Evolutionary conservation across 768 basidiomycete species (phyloP).

Genomic region (Pleurotus citrinopileatus): DNA sequence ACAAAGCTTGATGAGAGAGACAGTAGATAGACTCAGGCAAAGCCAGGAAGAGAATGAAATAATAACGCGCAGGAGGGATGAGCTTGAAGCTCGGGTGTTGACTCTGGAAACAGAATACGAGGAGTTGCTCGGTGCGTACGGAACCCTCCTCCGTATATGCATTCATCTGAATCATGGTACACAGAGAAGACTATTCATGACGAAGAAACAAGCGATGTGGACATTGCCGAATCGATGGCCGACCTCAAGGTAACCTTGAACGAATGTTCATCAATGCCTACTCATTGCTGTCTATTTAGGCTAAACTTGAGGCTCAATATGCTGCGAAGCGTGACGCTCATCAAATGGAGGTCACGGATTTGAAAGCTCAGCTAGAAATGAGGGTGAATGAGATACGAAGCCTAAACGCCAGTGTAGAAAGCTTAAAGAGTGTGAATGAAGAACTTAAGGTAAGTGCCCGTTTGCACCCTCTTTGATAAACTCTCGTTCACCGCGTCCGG

Average conservation of each 20-base stretch:
- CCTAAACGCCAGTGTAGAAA: conserved; percentile 84
- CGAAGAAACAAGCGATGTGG: conserved; percentile 82
- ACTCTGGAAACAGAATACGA: conserved; percentile 93
- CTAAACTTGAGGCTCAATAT: conserved; percentile 92
- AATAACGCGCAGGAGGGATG: conserved; percentile 76
- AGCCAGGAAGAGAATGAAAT: conserved; percentile 93
- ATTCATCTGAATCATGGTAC: conserved; percentile 9
- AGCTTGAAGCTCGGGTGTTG: conserved; percentile 79
- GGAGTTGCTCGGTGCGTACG: conserved; percentile 80
- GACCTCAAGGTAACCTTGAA: conserved; percentile 75
- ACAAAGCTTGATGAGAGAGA: conserved; percentile 82
- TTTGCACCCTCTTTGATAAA: conserved; percentile 13
- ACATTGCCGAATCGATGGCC: conserved; percentile 78
- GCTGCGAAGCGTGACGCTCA: conserved; percentile 90
- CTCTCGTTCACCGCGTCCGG: conserved; percentile 9
- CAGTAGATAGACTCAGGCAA: conserved; percentile 84
- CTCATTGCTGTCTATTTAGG: conserved; percentile 41
- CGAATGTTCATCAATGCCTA: conserved; percentile 13
- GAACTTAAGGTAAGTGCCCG: conserved; percentile 82
- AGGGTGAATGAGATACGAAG: conserved; percentile 80
- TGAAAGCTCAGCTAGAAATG: conserved; percentile 88
- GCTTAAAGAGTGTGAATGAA: conserved; percentile 94
- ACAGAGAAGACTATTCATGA: conserved; percentile 90
- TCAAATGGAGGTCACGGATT: conserved; percentile 75
- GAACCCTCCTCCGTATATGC: conserved; percentile 5